These are phyloP conservation scores for Boletus subparvulus DNA, from an alignment of 768 basidiomycete genomes.

Conservation along the genomic window DNA sequence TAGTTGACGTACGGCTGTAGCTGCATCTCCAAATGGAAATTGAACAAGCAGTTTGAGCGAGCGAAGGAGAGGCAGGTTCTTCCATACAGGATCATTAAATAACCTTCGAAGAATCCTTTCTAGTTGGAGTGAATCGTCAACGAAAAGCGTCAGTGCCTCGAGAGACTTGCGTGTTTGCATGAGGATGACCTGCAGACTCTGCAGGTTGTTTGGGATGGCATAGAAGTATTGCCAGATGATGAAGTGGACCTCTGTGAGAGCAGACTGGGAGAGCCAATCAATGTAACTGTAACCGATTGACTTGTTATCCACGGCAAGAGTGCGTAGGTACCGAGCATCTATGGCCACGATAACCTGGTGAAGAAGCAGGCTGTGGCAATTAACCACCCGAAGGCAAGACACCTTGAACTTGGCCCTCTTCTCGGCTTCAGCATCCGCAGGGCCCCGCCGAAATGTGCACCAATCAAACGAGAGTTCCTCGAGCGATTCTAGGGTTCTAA, in stretches of 20 bases:
- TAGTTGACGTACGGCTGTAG: too few relatives aligned
- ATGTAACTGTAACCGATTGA: background rate
- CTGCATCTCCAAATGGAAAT: too few relatives aligned
- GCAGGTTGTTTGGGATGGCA: too few relatives aligned
- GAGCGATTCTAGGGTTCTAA: slow-evolving; percentile 15
- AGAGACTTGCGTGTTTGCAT: too few relatives aligned
- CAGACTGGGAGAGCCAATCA: background rate
- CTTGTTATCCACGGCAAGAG: background rate
- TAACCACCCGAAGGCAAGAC: background rate
- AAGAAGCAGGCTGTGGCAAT: background rate
- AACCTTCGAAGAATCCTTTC: too few relatives aligned
- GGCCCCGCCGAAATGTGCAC: slow-evolving; percentile 2
- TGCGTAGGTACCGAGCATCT: background rate
- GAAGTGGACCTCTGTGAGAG: background rate
- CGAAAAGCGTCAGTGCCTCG: too few relatives aligned
- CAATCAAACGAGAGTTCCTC: slow-evolving; percentile 11
- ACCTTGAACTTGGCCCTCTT: slow-evolving; percentile 6
- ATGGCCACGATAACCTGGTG: background rate
- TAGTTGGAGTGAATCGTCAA: too few relatives aligned
- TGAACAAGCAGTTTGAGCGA: too few relatives aligned
- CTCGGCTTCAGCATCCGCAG: background rate
- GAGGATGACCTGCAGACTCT: too few relatives aligned
- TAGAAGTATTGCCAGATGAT: too few relatives aligned
- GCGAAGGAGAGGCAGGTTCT: too few relatives aligned
- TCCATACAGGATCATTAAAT: too few relatives aligned